Evolutionary conservation across 2,329 filamentous ascomycete genomes (phyloP).

Genomic region (Leptographium lundbergii): DNA sequence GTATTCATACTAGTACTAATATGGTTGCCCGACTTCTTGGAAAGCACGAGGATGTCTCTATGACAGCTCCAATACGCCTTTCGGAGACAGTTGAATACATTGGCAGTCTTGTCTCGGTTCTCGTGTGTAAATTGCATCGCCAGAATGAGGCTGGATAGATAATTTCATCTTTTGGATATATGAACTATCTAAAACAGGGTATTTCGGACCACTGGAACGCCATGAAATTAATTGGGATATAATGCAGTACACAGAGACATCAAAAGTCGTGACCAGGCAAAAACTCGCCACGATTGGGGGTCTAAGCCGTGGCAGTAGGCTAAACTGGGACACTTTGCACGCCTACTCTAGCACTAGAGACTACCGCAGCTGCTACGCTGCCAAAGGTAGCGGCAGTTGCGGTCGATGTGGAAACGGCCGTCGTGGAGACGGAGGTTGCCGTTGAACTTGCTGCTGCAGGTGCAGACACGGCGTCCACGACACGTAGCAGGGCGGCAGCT

Average conservation of each 20-base stretch:
- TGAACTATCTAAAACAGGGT: too few species aligned
- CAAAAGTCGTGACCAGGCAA: not conserved
- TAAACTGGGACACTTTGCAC: conserved; percentile 8
- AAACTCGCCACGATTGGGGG: not conserved
- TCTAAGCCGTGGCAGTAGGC: not conserved
- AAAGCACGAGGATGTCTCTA: too few species aligned
- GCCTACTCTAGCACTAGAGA: conserved; percentile 3
- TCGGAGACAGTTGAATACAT: too few species aligned
- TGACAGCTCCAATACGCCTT: too few species aligned
- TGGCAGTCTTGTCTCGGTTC: too few species aligned
- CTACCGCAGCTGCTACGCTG: not conserved
- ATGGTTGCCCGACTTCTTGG: too few species aligned
- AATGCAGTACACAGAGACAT: not conserved
- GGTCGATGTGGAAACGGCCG: not conserved
- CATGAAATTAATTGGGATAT: not conserved
- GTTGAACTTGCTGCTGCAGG: not conserved
- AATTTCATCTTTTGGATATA: too few species aligned
- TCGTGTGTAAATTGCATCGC: too few species aligned
- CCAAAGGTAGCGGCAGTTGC: not conserved
- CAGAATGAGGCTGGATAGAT: too few species aligned
- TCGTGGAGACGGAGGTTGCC: not conserved
- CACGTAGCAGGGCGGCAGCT: conserved; percentile 3
- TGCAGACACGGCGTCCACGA: not conserved
- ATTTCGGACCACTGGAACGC: not conserved
- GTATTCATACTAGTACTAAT: too few species aligned